These are phyloP conservation scores for Brassica napus DNA, from an alignment of 345 rosid species.

Conservation along the genomic window DNA sequence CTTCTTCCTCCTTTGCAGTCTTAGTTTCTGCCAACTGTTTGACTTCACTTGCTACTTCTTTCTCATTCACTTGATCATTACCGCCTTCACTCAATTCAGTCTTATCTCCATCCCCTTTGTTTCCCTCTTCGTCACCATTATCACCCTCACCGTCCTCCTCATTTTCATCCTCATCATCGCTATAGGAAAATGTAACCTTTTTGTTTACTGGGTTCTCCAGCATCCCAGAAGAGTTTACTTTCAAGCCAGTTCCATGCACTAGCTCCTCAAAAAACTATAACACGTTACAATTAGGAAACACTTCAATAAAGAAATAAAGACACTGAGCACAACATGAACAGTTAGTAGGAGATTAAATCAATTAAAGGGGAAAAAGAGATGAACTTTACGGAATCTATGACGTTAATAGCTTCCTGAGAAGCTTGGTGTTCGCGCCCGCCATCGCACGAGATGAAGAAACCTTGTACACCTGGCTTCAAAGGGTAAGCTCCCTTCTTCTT, in stretches of 20 bases:
- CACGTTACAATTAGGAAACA: background rate
- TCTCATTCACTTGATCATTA: slow-evolving; percentile 31
- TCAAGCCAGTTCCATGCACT: slow-evolving; percentile 49
- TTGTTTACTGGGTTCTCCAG: slow-evolving; percentile 62
- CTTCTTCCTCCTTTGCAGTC: slow-evolving; percentile 35
- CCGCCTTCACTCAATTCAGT: background rate
- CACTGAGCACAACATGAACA: background rate
- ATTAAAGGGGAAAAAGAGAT: background rate
- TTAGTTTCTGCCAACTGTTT: slow-evolving; percentile 39
- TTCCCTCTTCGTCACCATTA: slow-evolving; percentile 37
- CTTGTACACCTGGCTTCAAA: slow-evolving; percentile 78
- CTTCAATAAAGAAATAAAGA: slow-evolving; percentile 3
- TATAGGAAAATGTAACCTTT: slow-evolving; percentile 71
- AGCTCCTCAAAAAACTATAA: slow-evolving; percentile 86
- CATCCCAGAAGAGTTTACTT: slow-evolving; percentile 41
- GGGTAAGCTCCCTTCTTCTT: slow-evolving; percentile 90
- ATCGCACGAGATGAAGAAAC: slow-evolving; percentile 41
- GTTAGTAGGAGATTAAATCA: background rate
- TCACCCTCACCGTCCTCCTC: slow-evolving; percentile 28
- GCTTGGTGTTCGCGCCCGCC: slow-evolving; percentile 51
- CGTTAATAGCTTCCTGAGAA: slow-evolving; percentile 67
- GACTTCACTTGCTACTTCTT: slow-evolving; percentile 32
- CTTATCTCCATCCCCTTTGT: slow-evolving; percentile 34
- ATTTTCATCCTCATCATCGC: slow-evolving; percentile 49
- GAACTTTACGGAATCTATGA: slow-evolving; percentile 74